These are phyloP conservation scores for Trichoderma aggressivum DNA, from an alignment of 2,329 filamentous ascomycete species.

Conservation along the genomic window DNA sequence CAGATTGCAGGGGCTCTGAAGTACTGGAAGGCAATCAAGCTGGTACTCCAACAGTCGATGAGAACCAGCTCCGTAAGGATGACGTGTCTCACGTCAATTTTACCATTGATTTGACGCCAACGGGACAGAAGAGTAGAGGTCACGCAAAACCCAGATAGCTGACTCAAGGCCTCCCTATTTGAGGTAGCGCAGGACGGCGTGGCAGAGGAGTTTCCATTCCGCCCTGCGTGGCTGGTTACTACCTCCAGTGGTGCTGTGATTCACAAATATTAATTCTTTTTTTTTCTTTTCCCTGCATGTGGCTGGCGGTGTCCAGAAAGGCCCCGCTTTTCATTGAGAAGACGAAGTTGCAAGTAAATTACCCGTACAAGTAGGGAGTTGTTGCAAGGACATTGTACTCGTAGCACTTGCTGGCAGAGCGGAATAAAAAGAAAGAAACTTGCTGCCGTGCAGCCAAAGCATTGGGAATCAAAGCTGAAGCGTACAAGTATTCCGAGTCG, in stretches of 20 bases:
- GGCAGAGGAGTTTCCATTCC: not conserved
- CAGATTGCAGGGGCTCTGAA: not conserved
- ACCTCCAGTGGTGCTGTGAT: not conserved
- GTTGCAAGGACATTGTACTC: not conserved
- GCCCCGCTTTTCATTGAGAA: not conserved
- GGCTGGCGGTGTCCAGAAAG: not conserved
- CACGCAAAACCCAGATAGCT: not conserved
- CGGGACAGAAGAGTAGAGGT: not conserved
- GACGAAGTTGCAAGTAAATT: not conserved
- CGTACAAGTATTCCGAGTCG: not conserved
- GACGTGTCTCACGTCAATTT: slow-evolving; percentile 9
- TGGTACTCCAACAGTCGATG: not conserved
- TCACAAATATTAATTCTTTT: not conserved
- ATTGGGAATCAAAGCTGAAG: not conserved
- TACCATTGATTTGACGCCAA: not conserved
- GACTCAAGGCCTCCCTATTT: not conserved
- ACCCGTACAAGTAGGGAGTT: not conserved
- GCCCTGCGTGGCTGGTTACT: not conserved
- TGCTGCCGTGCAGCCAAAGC: not conserved
- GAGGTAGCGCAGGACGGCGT: not conserved
- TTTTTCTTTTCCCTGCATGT: not conserved
- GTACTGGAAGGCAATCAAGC: not conserved
- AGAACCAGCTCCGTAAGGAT: not conserved
- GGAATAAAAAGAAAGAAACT: not conserved
- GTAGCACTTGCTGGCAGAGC: not conserved